Conservation (phyloP, 129 eudicot genomes). For the Flaveria sonorensis region DNA sequence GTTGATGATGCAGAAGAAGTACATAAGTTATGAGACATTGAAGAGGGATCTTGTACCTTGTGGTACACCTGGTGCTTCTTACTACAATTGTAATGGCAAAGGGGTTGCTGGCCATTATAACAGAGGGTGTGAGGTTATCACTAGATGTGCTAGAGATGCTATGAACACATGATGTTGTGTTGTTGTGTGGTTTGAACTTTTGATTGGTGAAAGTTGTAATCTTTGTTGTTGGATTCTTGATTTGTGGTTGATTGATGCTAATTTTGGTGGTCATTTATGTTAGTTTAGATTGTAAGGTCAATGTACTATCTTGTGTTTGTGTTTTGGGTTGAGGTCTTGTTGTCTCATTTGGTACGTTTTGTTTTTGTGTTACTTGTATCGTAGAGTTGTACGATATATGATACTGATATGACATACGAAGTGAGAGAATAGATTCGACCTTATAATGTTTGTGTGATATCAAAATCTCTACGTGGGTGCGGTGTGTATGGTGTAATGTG, state of each 20-base stretch:
- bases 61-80: constrained; percentile 85
- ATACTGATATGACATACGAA: not conserved
- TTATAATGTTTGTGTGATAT: not conserved
- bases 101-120: constrained; percentile 61
- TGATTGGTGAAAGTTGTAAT: constrained; percentile 6
- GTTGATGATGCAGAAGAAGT: constrained; percentile 50
- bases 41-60: constrained; percentile 81
- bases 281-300: constrained; percentile 2
- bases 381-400: not conserved
- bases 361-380: not conserved
- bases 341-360: not conserved
- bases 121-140: constrained; percentile 85
- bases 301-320: not conserved
- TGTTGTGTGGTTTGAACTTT: not conserved
- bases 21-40: constrained; percentile 75
- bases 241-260: constrained; percentile 17
- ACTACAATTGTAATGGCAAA: constrained; percentile 64
- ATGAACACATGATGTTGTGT: constrained; percentile 35
- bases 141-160: constrained; percentile 74
- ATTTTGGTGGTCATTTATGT: constrained; percentile 22
- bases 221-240: constrained; percentile 31
- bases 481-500: not conserved
- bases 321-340: not conserved
- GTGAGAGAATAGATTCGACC: not conserved
- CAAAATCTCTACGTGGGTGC: not conserved